Conservation (phyloP, 2,329 filamentous ascomycete genomes). For the Fusarium sp. region DNA sequence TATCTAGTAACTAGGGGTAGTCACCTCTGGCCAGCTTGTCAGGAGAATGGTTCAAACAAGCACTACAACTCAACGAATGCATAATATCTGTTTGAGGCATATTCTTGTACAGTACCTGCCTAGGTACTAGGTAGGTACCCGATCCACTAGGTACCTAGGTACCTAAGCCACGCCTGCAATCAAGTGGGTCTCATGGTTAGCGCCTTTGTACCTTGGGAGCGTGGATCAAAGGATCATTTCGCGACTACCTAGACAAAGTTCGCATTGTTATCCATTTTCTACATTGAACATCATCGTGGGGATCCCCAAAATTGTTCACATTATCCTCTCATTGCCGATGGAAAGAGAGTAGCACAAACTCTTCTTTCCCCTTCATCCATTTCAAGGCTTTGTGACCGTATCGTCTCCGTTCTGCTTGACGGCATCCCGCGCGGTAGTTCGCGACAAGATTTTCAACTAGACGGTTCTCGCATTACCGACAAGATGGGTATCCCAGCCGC, state of each 20-base stretch:
- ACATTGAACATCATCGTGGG: background rate
- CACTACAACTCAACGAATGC: constrained; percentile 33
- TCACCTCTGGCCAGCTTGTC: constrained; percentile 42
- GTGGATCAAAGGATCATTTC: constrained; percentile 28
- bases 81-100: constrained; percentile 16
- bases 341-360: background rate
- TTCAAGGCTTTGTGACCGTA: constrained; percentile 10
- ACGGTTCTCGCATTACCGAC: constrained; percentile 14
- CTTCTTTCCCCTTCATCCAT: background rate
- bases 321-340: constrained; percentile 4
- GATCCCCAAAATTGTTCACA: background rate
- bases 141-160: background rate
- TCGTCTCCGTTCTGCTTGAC: background rate
- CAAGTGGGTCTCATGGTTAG: constrained; percentile 4
- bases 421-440: constrained; percentile 14
- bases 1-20: background rate
- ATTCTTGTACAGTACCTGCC: background rate
- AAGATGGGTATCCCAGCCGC: constrained; percentile 93
- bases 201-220: constrained; percentile 3
- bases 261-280: constrained; percentile 6
- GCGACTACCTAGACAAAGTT: constrained; percentile 22
- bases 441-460: constrained; percentile 4
- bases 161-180: constrained; percentile 4
- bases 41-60: constrained; percentile 19
- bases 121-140: no score